phyloP scores from a whole-genome alignment of 75 land plant species.

The Pinus taeda region DNA sequence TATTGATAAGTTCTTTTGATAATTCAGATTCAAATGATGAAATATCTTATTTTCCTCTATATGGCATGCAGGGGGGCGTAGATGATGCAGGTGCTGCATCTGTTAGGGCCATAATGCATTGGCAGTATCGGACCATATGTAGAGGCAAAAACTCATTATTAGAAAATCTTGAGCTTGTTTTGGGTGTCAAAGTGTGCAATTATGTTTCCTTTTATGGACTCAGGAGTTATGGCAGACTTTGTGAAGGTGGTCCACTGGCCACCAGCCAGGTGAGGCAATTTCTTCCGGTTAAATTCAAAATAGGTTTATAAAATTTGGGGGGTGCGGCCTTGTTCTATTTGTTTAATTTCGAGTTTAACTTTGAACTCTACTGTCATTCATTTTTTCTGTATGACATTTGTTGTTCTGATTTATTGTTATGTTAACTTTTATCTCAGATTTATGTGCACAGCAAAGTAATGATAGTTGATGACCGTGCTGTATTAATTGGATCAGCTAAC shows the following conservation, averaged over 20 bases:
- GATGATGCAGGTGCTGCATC: conserved; percentile 99
- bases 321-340: neutral
- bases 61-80: conserved; percentile 66
- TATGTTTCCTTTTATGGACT: conserved; percentile 96
- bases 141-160: conserved; percentile 81
- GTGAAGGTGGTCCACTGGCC: conserved; percentile 72
- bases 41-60: neutral
- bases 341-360: neutral
- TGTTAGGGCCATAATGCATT: conserved; percentile 96
- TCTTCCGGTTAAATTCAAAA: neutral
- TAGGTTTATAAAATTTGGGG: neutral
- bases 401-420: conserved; percentile 1
- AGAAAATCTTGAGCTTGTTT: conserved; percentile 55
- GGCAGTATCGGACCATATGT: conserved; percentile 96
- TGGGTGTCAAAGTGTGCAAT: conserved; percentile 76
- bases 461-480: conserved; percentile 85
- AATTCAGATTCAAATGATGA: neutral
- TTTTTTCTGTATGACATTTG: neutral
- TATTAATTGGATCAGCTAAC: conserved; percentile 94
- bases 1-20: neutral
- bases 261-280: conserved; percentile 56
- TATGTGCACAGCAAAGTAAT: conserved; percentile 98
- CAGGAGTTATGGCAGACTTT: conserved; percentile 75
- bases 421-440: conserved; percentile 49
- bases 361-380: neutral